phyloP scores from a whole-genome alignment of 75 land plant genomes.

The Pseudotsuga menziesii region DNA sequence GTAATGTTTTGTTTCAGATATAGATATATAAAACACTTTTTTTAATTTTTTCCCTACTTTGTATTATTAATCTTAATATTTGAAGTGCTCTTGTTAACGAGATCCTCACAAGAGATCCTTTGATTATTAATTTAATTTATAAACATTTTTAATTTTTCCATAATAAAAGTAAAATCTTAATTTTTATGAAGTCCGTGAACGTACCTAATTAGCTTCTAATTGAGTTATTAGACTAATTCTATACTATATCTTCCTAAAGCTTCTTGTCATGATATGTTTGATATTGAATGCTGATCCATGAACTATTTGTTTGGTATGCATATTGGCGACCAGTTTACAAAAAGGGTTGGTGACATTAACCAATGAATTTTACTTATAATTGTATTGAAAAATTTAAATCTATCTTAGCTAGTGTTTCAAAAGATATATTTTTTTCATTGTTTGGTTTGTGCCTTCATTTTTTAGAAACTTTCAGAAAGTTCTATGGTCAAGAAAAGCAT shows the following conservation, averaged over 20 bases:
- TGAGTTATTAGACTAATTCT: not conserved
- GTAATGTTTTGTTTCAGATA: no score
- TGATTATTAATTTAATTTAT: no score
- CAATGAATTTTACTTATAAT: not conserved
- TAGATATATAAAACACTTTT: no score
- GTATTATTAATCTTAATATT: no score
- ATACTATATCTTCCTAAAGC: not conserved
- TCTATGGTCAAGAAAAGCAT: constrained; percentile 73
- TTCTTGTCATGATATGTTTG: not conserved
- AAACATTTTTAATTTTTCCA: no score
- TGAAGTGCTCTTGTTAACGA: no score
- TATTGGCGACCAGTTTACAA: not conserved
- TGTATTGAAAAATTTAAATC: not conserved
- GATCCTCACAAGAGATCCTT: no score
- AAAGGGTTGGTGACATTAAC: not conserved
- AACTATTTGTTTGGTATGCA: not conserved
- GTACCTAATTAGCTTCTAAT: not conserved
- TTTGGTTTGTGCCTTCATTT: constrained; percentile 32
- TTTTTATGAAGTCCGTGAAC: not conserved
- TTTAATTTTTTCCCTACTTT: no score
- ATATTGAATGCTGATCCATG: not conserved
- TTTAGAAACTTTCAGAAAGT: constrained; percentile 82
- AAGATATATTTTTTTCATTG: not conserved
- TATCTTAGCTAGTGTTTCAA: not conserved
- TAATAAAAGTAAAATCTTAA: no score